Conservation (phyloP, 768 basidiomycete genomes). For the Trametes gibbosa region DNA sequence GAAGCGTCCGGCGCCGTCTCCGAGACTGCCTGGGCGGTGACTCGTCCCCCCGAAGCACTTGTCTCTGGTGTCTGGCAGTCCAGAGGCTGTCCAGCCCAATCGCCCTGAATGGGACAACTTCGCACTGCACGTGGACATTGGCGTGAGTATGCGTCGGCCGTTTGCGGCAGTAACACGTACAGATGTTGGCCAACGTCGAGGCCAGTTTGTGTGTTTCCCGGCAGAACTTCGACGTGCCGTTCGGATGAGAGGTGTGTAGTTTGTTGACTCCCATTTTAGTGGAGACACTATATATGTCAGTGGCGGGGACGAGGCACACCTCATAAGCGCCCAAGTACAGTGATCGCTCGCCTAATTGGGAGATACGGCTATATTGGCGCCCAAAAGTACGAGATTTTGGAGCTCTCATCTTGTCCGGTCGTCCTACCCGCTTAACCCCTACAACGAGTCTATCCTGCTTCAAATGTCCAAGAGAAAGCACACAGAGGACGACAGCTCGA, state of each 20-base stretch:
- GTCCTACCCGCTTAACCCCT: background rate
- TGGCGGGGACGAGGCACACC: background rate
- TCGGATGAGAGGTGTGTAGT: background rate
- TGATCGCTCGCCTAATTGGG: background rate
- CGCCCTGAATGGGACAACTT: constrained; percentile 4
- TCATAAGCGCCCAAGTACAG: background rate
- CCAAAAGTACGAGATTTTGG: background rate
- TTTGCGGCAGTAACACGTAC: background rate
- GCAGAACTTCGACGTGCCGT: background rate
- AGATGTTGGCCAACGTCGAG: background rate
- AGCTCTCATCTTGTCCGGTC: background rate
- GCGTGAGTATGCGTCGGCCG: background rate
- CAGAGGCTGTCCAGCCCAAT: constrained; percentile 11
- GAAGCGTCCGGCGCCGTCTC: constrained; percentile 1
- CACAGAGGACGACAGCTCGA: constrained; percentile 1
- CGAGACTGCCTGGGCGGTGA: background rate
- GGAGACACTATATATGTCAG: background rate
- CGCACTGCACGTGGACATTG: background rate
- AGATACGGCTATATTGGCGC: background rate
- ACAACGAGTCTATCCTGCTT: background rate
- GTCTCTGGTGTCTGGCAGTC: background rate
- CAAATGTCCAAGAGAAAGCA: background rate
- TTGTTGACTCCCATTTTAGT: background rate
- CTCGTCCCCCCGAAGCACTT: background rate
- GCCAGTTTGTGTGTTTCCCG: background rate